Evolutionary conservation across 371 early-diverging fungal species (phyloP), one percentile per base, ranked within the genome.

Genomic region (Syncephalastrum monosporum): DNA sequence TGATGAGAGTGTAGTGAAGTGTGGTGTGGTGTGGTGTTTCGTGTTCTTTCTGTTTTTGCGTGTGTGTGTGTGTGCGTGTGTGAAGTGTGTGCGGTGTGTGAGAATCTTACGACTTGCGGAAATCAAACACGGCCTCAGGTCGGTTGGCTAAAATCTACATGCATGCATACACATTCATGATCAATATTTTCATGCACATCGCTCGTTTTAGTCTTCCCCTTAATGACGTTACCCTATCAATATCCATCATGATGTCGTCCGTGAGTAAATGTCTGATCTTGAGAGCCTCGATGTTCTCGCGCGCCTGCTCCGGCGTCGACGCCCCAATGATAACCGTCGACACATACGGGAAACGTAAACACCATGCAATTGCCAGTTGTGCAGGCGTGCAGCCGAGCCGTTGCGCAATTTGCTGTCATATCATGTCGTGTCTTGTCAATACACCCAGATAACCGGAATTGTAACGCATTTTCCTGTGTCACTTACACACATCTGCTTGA

Each of bases 351-450:
- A 89, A 87, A 61, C 77, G 82, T 51, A 88, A 51, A 63, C 89
- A 89, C 94, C 94, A 94, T 12, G 92, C 92, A 54, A 94, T 70
- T 0, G 91, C 89, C 41, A 94, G 65, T 64, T 92, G 92, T 1
- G 92, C 83, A 3, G 88, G 75, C 19, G 92, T 84, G 66, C 82
- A 82, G 14, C 75, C 82, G 24, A 92, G 60, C 42, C 80, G 61
- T 21, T 86, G 67, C 27, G 94, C 91, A 51, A 92, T 79, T 21
- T 61, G 60, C 83, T 86, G 50, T 50, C 5, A 47, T 33, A 33
- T 33, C 38, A 33, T 33, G 38, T 33, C 38, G 38, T 33, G 38
- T 33, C 38, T 33, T 12, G 38, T 33, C 38, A 33, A 33, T 33
- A 33, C 38, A 33, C 38, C 38, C 38, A 33, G 38, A 33, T 33